Conservation (phyloP, 2,329 filamentous ascomycete species). For the Phialocephala subalpina region DNA sequence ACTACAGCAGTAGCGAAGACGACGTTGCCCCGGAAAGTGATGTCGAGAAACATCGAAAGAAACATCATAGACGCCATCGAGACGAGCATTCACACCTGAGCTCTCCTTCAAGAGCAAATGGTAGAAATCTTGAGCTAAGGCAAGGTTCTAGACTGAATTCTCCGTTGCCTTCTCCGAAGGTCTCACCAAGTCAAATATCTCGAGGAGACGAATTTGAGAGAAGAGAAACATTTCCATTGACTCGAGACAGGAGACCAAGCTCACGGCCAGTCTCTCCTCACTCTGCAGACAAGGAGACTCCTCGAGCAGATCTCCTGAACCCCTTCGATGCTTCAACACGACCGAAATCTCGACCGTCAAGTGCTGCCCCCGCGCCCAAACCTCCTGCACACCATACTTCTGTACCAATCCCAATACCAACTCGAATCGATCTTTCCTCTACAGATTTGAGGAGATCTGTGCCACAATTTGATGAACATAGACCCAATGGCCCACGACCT, state of each 20-base stretch:
- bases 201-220: conserved; percentile 37
- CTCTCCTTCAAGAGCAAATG: conserved; percentile 38
- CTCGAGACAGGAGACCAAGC: conserved; percentile 21
- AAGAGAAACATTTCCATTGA: conserved; percentile 38
- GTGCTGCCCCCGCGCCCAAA: conserved; percentile 16
- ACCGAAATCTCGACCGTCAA: conserved; percentile 33
- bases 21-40: conserved; percentile 39
- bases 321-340: conserved; percentile 32
- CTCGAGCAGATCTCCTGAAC: conserved; percentile 36
- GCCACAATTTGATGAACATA: conserved; percentile 31
- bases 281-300: conserved; percentile 29
- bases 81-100: conserved; percentile 33
- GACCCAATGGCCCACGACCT: conserved; percentile 23
- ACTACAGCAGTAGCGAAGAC: conserved; percentile 41
- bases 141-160: conserved; percentile 29
- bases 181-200: conserved; percentile 38
- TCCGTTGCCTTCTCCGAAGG: conserved; percentile 41
- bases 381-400: conserved; percentile 19
- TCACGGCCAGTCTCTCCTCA: conserved; percentile 40
- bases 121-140: conserved; percentile 34
- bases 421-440: conserved; percentile 30
- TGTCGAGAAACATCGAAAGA: conserved; percentile 35
- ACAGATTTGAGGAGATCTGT: conserved; percentile 30
- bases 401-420: conserved; percentile 39
- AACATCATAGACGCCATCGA: conserved; percentile 22